phyloP scores from a whole-genome alignment of 306 rosid species.

The Bauhinia variegata region DNA sequence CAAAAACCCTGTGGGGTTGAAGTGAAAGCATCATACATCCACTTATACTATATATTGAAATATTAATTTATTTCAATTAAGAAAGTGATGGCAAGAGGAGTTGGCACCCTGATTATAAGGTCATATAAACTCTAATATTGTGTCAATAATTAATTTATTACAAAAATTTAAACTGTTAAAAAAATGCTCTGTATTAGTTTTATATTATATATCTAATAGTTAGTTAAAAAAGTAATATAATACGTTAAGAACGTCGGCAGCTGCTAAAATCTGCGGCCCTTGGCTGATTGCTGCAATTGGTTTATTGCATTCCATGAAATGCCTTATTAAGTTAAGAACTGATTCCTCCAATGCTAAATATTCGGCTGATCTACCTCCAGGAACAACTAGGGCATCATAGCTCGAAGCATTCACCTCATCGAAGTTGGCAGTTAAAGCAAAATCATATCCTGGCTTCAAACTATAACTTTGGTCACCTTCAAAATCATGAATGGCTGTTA shows the following conservation, averaged over 20 bases:
- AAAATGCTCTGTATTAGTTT: too few species aligned
- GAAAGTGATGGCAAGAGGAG: too few species aligned
- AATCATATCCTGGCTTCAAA: conserved; percentile 77
- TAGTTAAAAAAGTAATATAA: background rate
- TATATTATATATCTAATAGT: too few species aligned
- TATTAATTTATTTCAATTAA: too few species aligned
- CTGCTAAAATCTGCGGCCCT: conserved; percentile 83
- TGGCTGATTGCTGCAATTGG: conserved; percentile 56
- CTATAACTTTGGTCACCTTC: conserved; percentile 93
- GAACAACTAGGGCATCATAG: conserved; percentile 65
- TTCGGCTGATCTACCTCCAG: conserved; percentile 56
- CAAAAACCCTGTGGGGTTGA: too few species aligned
- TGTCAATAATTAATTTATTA: too few species aligned
- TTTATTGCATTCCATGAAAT: conserved; percentile 49
- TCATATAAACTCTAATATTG: too few species aligned
- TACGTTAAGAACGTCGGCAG: conserved; percentile 87
- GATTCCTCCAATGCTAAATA: conserved; percentile 42
- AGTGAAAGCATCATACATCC: too few species aligned
- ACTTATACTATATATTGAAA: too few species aligned
- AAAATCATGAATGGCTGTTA: conserved; percentile 82
- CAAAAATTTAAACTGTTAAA: too few species aligned
- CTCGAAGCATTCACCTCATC: conserved; percentile 59
- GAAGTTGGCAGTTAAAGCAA: conserved; percentile 62
- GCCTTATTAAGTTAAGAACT: conserved; percentile 44
- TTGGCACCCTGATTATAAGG: too few species aligned